Percentiles rank a stretch among this genome's conserved stretches.
Conservation (phyloP, 768 basidiomycete genomes). For the Kwoniella sp. region DNA sequence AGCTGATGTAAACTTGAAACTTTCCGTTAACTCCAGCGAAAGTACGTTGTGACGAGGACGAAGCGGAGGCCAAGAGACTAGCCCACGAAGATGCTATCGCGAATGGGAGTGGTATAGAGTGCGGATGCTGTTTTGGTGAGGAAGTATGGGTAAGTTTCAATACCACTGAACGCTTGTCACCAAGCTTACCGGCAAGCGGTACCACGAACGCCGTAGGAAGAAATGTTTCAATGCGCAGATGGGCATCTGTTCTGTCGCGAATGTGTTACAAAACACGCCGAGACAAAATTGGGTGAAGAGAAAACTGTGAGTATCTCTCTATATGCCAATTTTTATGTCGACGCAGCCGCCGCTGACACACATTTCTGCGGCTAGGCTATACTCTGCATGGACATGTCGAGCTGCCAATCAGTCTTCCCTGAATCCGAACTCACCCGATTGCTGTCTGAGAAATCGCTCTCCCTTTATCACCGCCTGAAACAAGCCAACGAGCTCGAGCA, state of each 20-base stretch:
- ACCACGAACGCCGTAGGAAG: constrained; percentile 60
- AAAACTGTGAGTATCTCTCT: constrained; percentile 48
- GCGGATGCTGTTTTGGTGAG: constrained; percentile 79
- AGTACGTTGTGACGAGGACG: constrained; percentile 37
- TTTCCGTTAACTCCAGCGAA: neutral
- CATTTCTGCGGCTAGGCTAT: constrained; percentile 60
- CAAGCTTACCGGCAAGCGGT: neutral
- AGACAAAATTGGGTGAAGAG: constrained; percentile 62
- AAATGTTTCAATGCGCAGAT: constrained; percentile 86
- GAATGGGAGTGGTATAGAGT: constrained; percentile 68
- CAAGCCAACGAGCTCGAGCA: constrained; percentile 77
- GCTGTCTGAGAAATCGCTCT: constrained; percentile 67
- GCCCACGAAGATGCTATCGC: constrained; percentile 60
- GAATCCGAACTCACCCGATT: constrained; percentile 69
- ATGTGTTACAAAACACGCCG: constrained; percentile 71
- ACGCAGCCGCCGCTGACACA: too few species aligned
- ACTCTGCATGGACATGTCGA: constrained; percentile 79
- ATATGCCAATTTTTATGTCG: too few species aligned
- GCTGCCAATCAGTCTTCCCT: constrained; percentile 69
- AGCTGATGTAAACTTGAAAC: neutral
- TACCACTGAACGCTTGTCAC: neutral
- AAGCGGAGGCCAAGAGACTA: constrained; percentile 54
- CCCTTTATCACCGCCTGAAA: constrained; percentile 65
- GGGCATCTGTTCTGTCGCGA: constrained; percentile 80
- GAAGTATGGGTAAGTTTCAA: constrained; percentile 67